A percentile compares a stretch with the other conserved stretches of the same genome.
Evolutionary conservation across 2,329 filamentous ascomycete genomes (phyloP).

Genomic region (Phoma sp.): DNA sequence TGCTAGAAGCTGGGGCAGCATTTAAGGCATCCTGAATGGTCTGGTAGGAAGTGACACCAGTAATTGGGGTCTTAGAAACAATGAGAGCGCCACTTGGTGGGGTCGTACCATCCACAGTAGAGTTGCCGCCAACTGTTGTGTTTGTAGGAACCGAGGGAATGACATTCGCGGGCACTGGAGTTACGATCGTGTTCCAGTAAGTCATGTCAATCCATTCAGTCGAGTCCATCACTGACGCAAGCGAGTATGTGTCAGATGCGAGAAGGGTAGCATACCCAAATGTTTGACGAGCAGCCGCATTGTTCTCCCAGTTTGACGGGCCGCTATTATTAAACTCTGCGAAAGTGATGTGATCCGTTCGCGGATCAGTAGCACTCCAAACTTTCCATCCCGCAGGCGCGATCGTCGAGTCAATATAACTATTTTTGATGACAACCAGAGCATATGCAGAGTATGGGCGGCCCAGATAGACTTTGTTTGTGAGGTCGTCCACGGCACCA

Average conservation of each 20-base stretch:
- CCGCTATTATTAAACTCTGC: constrained; percentile 67
- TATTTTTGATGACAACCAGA: constrained; percentile 58
- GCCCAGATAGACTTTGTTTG: constrained; percentile 56
- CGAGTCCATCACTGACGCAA: constrained; percentile 46
- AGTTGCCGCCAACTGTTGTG: constrained; percentile 29
- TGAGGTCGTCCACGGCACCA: constrained; percentile 41
- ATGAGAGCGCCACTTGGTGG: constrained; percentile 49
- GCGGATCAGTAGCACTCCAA: constrained; percentile 60
- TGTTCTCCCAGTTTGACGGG: constrained; percentile 46
- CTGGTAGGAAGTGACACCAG: constrained; percentile 44
- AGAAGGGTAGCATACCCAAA: constrained; percentile 47
- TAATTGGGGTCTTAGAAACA: constrained; percentile 49
- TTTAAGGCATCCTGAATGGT: constrained; percentile 50
- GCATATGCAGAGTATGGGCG: constrained; percentile 60
- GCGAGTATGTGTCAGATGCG: constrained; percentile 45
- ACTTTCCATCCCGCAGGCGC: constrained; percentile 64
- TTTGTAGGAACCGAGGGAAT: constrained; percentile 28
- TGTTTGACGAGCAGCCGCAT: constrained; percentile 44
- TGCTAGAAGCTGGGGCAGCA: constrained; percentile 46
- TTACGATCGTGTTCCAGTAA: constrained; percentile 49
- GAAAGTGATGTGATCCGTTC: constrained; percentile 61
- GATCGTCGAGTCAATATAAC: constrained; percentile 60
- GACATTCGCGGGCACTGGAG: constrained; percentile 35
- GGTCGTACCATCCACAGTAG: constrained; percentile 42
- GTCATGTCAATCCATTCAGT: constrained; percentile 52